Evolutionary conservation across 176 grass and related monocot genomes (phyloP).

Genomic region (maize (Zea mays)): DNA sequence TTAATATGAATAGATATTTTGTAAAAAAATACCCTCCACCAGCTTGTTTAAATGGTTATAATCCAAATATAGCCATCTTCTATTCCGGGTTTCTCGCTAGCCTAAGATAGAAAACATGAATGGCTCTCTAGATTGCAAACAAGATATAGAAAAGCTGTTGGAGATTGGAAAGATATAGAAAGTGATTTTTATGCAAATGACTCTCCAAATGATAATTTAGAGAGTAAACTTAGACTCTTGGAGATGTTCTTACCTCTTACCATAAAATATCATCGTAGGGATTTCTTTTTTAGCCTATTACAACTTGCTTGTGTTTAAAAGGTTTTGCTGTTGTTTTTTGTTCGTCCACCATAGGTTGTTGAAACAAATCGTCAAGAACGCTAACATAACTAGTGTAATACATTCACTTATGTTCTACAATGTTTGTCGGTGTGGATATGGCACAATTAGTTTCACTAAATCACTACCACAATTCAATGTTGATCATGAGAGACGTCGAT

Average conservation of each 20-base stretch:
- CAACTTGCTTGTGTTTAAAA: conserved; percentile 6
- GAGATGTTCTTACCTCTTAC: neutral
- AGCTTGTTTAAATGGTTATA: no score
- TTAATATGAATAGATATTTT: no score
- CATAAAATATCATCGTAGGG: neutral
- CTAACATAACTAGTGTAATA: neutral
- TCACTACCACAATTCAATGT: neutral
- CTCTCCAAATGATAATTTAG: no score
- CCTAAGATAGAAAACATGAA: no score
- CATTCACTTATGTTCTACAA: neutral
- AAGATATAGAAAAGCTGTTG: no score
- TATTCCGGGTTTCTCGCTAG: no score
- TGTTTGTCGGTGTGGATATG: neutral
- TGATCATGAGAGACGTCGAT: neutral
- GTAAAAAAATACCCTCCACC: no score
- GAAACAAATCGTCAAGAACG: neutral
- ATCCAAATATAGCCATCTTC: no score
- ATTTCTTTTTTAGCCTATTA: neutral
- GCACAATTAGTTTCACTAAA: neutral
- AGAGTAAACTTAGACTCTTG: no score
- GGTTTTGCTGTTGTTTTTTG: neutral
- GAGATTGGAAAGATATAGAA: no score
- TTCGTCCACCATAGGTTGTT: neutral
- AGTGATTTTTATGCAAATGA: no score
- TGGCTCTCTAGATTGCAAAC: no score